Percentiles rank a stretch among this genome's conserved stretches.
phyloP scores from a whole-genome alignment of 768 basidiomycete genomes.

The Exsudoporus frostii region DNA sequence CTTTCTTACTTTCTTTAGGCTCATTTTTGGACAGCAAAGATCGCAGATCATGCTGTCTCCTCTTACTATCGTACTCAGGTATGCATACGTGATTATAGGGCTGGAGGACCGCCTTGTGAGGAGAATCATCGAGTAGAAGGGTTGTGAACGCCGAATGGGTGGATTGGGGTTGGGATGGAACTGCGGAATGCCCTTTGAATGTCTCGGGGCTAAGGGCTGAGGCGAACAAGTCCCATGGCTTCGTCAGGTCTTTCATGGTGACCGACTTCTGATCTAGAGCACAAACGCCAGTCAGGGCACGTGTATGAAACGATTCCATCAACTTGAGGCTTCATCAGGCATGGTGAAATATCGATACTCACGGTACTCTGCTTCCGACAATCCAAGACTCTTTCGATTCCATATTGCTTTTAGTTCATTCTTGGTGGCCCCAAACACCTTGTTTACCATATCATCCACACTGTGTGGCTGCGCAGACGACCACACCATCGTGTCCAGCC shows the following conservation, averaged over 20 bases:
- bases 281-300: neutral
- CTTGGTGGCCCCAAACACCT: constrained; percentile 47
- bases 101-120: constrained; percentile 58
- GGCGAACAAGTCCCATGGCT: constrained; percentile 56
- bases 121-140: constrained; percentile 51
- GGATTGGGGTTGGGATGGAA: neutral
- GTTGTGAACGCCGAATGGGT: constrained; percentile 46
- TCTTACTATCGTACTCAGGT: constrained; percentile 54
- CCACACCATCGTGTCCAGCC: constrained; percentile 89
- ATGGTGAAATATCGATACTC: constrained; percentile 34
- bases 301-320: neutral
- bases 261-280: constrained; percentile 20
- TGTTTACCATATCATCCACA: constrained; percentile 70
- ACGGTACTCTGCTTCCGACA: constrained; percentile 64
- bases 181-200: neutral
- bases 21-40: constrained; percentile 20
- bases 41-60: constrained; percentile 40
- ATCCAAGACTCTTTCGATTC: constrained; percentile 76
- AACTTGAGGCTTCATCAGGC: neutral
- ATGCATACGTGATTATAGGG: constrained; percentile 83
- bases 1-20: constrained; percentile 11
- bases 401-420: constrained; percentile 59
- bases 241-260: constrained; percentile 75
- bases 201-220: constrained; percentile 6
- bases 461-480: constrained; percentile 81